Percentiles rank a stretch among this genome's conserved stretches.
These are phyloP conservation scores for Blastobotrys robertii DNA, from an alignment of 805 yeast genomes.

Conservation along the genomic window DNA sequence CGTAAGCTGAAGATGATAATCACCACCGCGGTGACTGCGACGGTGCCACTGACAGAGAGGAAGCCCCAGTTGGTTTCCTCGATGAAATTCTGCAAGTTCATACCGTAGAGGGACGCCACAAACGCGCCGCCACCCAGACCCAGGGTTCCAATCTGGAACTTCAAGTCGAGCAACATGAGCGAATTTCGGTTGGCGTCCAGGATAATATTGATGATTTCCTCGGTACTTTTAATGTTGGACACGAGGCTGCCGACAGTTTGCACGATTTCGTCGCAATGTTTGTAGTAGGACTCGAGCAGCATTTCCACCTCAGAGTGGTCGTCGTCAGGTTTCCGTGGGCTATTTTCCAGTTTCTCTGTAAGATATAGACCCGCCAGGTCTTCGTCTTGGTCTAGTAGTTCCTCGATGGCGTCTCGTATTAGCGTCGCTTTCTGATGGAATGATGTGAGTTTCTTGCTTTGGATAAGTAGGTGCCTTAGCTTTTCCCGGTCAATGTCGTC, in stretches of 20 bases:
- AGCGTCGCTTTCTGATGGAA: slow-evolving; percentile 77
- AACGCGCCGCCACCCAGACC: slow-evolving; percentile 76
- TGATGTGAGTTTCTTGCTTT: slow-evolving; percentile 73
- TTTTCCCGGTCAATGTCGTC: slow-evolving; percentile 71
- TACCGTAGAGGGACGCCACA: slow-evolving; percentile 83
- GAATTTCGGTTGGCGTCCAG: slow-evolving; percentile 91
- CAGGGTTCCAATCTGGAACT: slow-evolving; percentile 73
- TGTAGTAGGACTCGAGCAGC: slow-evolving; percentile 81
- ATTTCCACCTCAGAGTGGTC: slow-evolving; percentile 80
- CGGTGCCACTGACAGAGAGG: slow-evolving; percentile 35
- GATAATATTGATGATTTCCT: slow-evolving; percentile 88
- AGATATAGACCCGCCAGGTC: slow-evolving; percentile 73
- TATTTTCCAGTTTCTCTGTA: slow-evolving; percentile 45
- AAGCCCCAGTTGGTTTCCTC: slow-evolving; percentile 77
- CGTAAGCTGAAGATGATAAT: slow-evolving; percentile 47
- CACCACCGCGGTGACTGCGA: slow-evolving; percentile 35
- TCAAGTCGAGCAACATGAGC: slow-evolving; percentile 75
- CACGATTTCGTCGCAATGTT: slow-evolving; percentile 87
- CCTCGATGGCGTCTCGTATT: slow-evolving; percentile 77
- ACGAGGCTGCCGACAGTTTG: slow-evolving; percentile 73
- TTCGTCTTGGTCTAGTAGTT: slow-evolving; percentile 78
- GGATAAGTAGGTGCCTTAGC: slow-evolving; percentile 67
- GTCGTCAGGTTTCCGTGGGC: slow-evolving; percentile 33
- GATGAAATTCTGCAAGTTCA: slow-evolving; percentile 88
- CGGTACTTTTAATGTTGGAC: slow-evolving; percentile 84